Conservation (phyloP, 2,329 filamentous ascomycete genomes). For the Aspergillus sp. region DNA sequence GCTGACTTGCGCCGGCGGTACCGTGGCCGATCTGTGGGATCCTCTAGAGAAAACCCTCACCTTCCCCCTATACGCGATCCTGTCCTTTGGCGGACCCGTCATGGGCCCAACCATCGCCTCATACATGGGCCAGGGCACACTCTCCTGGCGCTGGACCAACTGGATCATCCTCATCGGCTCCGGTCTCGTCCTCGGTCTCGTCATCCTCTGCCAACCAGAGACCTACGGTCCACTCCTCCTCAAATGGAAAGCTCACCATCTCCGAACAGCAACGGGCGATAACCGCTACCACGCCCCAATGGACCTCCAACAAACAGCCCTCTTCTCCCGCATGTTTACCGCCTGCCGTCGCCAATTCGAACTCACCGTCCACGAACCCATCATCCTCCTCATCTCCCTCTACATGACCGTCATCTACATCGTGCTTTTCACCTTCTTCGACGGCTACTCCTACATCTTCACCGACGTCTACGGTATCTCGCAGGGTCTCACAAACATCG, state of each 20-base stretch:
- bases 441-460: constrained; percentile 51
- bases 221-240: constrained; percentile 44
- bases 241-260: constrained; percentile 42
- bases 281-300: constrained; percentile 43
- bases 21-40: constrained; percentile 44
- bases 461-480: constrained; percentile 45
- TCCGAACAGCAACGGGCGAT: constrained; percentile 39
- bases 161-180: constrained; percentile 41
- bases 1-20: constrained; percentile 43
- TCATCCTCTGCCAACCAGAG: constrained; percentile 45
- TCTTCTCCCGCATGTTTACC: constrained; percentile 37
- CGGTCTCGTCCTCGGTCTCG: constrained; percentile 24
- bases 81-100: constrained; percentile 32
- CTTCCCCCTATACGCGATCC: constrained; percentile 48
- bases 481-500: constrained; percentile 45
- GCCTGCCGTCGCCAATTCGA: constrained; percentile 48
- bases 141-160: constrained; percentile 35
- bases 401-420: constrained; percentile 34
- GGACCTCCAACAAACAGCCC: constrained; percentile 40
- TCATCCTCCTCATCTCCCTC: constrained; percentile 26
- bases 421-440: constrained; percentile 34
- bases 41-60: constrained; percentile 45
- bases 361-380: constrained; percentile 44
- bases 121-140: constrained; percentile 15
- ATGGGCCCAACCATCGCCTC: constrained; percentile 14